These are phyloP conservation scores for Arthroderma uncinatum DNA, from an alignment of 2,329 filamentous ascomycete genomes.

Conservation along the genomic window DNA sequence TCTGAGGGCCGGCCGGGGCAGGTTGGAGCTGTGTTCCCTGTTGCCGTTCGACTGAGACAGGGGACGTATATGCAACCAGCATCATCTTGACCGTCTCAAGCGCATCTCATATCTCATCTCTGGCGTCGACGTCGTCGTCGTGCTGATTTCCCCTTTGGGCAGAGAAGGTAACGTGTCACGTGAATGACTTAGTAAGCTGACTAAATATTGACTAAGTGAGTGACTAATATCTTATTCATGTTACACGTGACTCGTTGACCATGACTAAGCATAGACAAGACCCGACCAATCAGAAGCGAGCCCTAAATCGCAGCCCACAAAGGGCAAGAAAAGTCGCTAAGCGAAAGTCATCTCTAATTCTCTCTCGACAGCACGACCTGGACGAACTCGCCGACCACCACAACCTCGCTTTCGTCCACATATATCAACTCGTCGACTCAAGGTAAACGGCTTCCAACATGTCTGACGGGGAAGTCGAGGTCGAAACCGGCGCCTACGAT, in stretches of 20 bases:
- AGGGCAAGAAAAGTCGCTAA: conserved; percentile 24
- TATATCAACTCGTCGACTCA: conserved; percentile 30
- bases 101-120: not conserved
- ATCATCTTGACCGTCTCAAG: not conserved
- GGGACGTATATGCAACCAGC: too few species aligned
- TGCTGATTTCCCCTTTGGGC: not conserved
- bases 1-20: too few species aligned
- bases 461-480: conserved; percentile 94
- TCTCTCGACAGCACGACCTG: conserved; percentile 24
- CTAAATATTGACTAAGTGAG: not conserved
- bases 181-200: not conserved
- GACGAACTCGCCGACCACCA: conserved; percentile 25
- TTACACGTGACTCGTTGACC: conserved; percentile 2
- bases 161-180: not conserved
- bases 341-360: conserved; percentile 35
- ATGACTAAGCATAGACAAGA: not conserved
- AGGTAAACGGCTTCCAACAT: conserved; percentile 48
- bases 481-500: conserved; percentile 55
- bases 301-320: conserved; percentile 30
- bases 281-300: conserved; percentile 23
- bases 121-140: not conserved
- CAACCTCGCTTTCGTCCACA: conserved; percentile 22
- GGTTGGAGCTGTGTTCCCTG: too few species aligned
- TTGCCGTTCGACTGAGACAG: too few species aligned
- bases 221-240: not conserved